Evolutionary conservation across 2,329 filamentous ascomycete species (phyloP), one percentile per base, ranked within the genome.

Genomic region (Monosporascus cannonballus): DNA sequence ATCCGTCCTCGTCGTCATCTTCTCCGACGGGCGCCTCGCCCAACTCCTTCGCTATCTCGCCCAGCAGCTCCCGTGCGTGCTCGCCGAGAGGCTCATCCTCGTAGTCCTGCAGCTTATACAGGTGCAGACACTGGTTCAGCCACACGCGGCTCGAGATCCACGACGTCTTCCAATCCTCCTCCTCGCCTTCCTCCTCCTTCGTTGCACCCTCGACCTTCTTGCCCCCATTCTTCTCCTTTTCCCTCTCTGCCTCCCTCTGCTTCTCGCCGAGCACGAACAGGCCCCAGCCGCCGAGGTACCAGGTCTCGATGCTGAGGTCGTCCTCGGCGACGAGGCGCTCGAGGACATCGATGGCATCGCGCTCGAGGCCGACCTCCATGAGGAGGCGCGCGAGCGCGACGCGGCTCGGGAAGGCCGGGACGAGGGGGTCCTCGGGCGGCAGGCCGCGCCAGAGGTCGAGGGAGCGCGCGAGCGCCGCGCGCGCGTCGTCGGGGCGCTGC

Each of bases 271-370:
- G 76, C 54, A 96, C 80, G 67, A 90, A 90, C 60, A 95, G 78
- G 62, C 90, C 92, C 89, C 93, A 97, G 4, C 94, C 95, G 44
- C 94, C 94, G 5, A 99, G 78, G 72, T 99, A 99, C 91, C 92
- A 96, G 18, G 90, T 88, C 72, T 99, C 94, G 20, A 99, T 89
- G 68, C 93, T 96, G 65, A 88, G 81, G 67, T 99, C 95, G 60
- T 99, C 93, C 67, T 99, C 94, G 37, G 81, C 77, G 39, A 96
- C 83, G 50, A 99, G 75, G 51, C 90, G 78, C 67, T 96, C 90
- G 51, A 96, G 75, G 3, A 97, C 91, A 52, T 88, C 83, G 53
- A 96, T 81, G 1, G 94, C 93, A 56, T 93, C 87, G 49, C 87
- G 80, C 69, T 95, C 87, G 83, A 96, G 83, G 57, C 86, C 86